Percentiles rank a stretch among this genome's conserved stretches.
These are phyloP conservation scores for Podila minutissima DNA, from an alignment of 192 early-diverging fungal genomes.

Conservation along the genomic window DNA sequence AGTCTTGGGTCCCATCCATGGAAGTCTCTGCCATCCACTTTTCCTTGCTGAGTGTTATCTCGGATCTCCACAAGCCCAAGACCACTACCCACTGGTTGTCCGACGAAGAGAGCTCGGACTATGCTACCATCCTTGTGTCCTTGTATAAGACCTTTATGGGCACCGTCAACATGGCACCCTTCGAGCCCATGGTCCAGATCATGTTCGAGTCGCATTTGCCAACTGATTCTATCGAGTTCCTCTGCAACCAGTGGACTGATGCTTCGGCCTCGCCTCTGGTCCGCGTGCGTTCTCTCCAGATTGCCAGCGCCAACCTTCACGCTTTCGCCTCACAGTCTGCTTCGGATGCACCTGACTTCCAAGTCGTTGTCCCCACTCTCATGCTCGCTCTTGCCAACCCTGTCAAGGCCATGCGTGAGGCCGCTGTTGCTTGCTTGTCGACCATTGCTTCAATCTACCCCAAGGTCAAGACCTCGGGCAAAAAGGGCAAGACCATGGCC, in stretches of 20 bases:
- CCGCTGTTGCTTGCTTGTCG: slow-evolving; percentile 70
- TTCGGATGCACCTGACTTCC: slow-evolving; percentile 61
- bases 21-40: slow-evolving; percentile 45
- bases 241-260: slow-evolving; percentile 55
- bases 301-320: slow-evolving; percentile 61
- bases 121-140: slow-evolving; percentile 14
- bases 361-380: slow-evolving; percentile 75
- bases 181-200: slow-evolving; percentile 49
- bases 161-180: slow-evolving; percentile 41
- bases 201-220: slow-evolving; percentile 52
- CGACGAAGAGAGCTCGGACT: slow-evolving; percentile 17
- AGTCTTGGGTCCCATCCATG: slow-evolving; percentile 26
- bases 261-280: slow-evolving; percentile 17
- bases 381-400: slow-evolving; percentile 71
- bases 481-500: slow-evolving; percentile 44
- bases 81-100: slow-evolving; percentile 23
- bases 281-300: slow-evolving; percentile 63
- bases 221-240: slow-evolving; percentile 52
- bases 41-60: slow-evolving; percentile 44
- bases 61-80: slow-evolving; percentile 44
- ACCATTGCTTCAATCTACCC: slow-evolving; percentile 51
- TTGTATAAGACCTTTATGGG: slow-evolving; percentile 54
- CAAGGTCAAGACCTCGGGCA: slow-evolving; percentile 54
- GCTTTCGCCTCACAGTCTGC: slow-evolving; percentile 28
- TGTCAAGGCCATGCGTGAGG: slow-evolving; percentile 65